Evolutionary conservation across 2,329 filamentous ascomycete genomes (phyloP), one percentile per base, ranked within the genome.

Genomic region (Aspergillus sp.): DNA sequence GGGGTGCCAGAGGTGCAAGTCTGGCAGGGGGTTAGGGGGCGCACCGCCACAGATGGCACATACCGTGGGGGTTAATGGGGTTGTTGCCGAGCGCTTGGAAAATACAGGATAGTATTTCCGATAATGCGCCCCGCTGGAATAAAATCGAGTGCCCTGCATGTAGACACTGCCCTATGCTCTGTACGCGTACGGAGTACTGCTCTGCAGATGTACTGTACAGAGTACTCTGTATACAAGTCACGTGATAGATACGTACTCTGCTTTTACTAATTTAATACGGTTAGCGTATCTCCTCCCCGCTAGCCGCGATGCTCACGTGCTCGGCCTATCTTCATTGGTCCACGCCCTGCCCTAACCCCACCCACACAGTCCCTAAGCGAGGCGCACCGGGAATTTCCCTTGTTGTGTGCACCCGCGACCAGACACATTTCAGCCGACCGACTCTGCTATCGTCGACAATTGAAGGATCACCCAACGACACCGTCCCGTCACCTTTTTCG

Each of bases 361-460:
- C 65, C 62, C 65, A 68, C 62, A 65, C 51, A 56, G 59, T 19
- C 19, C 19, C 62, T 70, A 69, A 71, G 68, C 68, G 67, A 70
- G 63, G 48, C 59, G 57, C 64, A 68, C 62, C 64, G 61, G 59
- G 55, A 67, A 62, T 67, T 69, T 65, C 62, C 57, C 55, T 39
- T 39, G 19, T 19, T 19, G 19, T 19, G 6, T 59, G 54, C 50
- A 52, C 52, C 52, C 52, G 60, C 54, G 53, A 9, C 30, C 30
- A 32, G 58, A 60, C 57, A 59, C 60, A 58, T 59, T 60, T 62
- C 59, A 59, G 63, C 59, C 58, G 60, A 65, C 61, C 58, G 63
- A 63, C 60, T 19, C 19, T 53, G 58, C 57, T 58, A 58, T 51
- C 51, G 53, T 56, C 59, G 60, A 64, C 60, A 55, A 57, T 62